phyloP scores from a whole-genome alignment of 1,139 yeast genomes.

The Geotrichum aggregatum region DNA sequence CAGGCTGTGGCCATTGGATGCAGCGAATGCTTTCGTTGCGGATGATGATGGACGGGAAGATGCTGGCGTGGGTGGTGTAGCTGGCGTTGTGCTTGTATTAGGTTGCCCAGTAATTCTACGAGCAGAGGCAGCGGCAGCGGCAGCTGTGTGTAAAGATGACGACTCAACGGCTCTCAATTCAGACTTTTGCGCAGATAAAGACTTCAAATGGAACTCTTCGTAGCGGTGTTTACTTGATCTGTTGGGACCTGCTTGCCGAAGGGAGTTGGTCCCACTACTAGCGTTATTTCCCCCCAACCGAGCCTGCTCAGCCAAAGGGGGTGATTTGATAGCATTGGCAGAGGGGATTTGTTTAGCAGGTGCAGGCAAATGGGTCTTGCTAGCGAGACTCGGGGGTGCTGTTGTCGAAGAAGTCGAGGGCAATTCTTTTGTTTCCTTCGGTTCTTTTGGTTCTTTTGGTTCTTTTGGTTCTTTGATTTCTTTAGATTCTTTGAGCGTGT shows the following conservation, averaged over 20 bases:
- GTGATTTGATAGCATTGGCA: background rate
- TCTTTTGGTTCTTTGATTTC: background rate
- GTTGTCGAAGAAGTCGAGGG: background rate
- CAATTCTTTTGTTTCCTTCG: background rate
- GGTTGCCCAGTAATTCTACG: background rate
- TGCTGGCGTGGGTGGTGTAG: background rate
- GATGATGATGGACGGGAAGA: background rate
- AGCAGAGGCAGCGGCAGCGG: conserved; percentile 15
- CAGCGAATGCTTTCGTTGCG: background rate
- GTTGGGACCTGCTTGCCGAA: conserved; percentile 17
- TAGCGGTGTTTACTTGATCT: conserved; percentile 14
- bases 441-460: background rate
- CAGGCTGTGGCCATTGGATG: background rate
- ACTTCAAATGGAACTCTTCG: conserved; percentile 11
- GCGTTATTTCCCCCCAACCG: background rate
- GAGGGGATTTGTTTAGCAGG: background rate
- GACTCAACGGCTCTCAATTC: conserved; percentile 14
- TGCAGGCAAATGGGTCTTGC: background rate
- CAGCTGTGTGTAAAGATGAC: conserved; percentile 14
- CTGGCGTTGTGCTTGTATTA: background rate
- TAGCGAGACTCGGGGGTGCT: background rate
- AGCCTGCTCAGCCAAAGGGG: conserved; percentile 2
- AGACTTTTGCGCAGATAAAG: conserved; percentile 9
- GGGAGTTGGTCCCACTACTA: background rate
- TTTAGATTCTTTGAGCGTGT: too few relatives aligned